Percentiles rank a stretch among this genome's conserved stretches.
Conservation (phyloP, 768 basidiomycete genomes). For the Podaxis rugospora region DNA sequence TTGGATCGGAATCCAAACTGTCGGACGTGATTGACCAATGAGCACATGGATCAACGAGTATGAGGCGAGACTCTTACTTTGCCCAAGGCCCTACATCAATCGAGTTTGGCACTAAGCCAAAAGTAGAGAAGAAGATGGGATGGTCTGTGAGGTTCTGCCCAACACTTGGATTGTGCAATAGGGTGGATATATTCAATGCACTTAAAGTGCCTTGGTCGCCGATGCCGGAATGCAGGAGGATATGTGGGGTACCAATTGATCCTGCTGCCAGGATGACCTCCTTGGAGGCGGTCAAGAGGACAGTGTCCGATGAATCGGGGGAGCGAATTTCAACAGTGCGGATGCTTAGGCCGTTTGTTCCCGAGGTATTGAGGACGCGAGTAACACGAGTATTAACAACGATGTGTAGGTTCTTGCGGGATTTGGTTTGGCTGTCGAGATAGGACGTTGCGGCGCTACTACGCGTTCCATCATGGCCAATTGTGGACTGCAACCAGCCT, state of each 20-base stretch:
- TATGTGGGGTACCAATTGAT: slow-evolving; percentile 14
- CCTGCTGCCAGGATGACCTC: slow-evolving; percentile 16
- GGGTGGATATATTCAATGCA: slow-evolving; percentile 16
- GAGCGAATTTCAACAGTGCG: slow-evolving; percentile 11
- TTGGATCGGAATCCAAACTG: neutral
- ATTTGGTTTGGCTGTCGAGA: slow-evolving; percentile 16
- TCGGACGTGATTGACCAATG: neutral
- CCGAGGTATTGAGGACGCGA: slow-evolving; percentile 10
- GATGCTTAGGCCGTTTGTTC: neutral
- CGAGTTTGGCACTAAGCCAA: neutral
- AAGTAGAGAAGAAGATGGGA: neutral
- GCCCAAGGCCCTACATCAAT: slow-evolving; percentile 8
- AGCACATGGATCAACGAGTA: neutral
- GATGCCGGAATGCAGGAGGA: slow-evolving; percentile 17
- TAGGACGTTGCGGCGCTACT: slow-evolving; percentile 25
- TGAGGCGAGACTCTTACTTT: slow-evolving; percentile 5
- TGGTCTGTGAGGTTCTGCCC: slow-evolving; percentile 27
- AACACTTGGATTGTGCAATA: slow-evolving; percentile 24
- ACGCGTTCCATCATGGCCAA: slow-evolving; percentile 18
- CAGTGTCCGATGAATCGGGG: neutral
- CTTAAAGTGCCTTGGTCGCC: slow-evolving; percentile 12
- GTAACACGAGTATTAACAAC: slow-evolving; percentile 24
- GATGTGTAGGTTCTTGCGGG: slow-evolving; percentile 25
- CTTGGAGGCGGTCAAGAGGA: slow-evolving; percentile 18
- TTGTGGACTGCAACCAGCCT: slow-evolving; percentile 21